These are phyloP conservation scores for Buddleja alternifolia DNA, from an alignment of 257 asterid species.

Conservation along the genomic window DNA sequence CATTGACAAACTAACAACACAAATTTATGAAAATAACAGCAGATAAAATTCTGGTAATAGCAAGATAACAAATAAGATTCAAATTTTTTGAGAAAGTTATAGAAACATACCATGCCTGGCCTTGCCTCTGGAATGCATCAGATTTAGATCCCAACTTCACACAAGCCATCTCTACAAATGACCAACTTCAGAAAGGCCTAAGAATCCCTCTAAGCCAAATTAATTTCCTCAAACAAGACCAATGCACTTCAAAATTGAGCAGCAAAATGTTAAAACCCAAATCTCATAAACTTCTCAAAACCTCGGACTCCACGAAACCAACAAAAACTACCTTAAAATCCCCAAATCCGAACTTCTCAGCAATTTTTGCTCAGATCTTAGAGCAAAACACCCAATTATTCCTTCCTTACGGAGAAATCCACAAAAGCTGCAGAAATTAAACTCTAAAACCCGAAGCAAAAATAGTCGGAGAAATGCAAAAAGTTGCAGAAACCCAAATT, in stretches of 20 bases:
- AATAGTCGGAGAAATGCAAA: constrained; percentile 4
- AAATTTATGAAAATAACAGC: too few relatives aligned
- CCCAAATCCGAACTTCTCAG: constrained; percentile 27
- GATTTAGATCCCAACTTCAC: constrained; percentile 94
- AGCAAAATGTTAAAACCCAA: constrained; percentile 26
- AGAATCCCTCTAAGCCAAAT: too few relatives aligned
- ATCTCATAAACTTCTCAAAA: constrained; percentile 10
- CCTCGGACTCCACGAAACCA: background rate
- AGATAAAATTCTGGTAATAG: too few relatives aligned
- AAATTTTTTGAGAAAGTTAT: background rate
- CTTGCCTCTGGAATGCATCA: constrained; percentile 91
- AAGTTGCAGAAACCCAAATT: constrained; percentile 30
- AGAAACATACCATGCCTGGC: constrained; percentile 79
- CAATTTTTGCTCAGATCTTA: constrained; percentile 32
- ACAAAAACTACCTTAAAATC: constrained; percentile 9
- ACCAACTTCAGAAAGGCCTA: constrained; percentile 10
- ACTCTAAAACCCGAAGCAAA: constrained; percentile 21
- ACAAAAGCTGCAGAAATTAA: constrained; percentile 24
- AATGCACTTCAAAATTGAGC: constrained; percentile 21
- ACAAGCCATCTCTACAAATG: constrained; percentile 73
- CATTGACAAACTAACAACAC: too few relatives aligned
- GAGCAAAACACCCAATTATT: constrained; percentile 13
- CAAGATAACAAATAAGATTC: too few relatives aligned
- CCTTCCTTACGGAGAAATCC: background rate
- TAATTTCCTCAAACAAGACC: constrained; percentile 20